Evolutionary conservation across 2,329 filamentous ascomycete genomes (phyloP).

Genomic region (Colletotrichum caudatum): DNA sequence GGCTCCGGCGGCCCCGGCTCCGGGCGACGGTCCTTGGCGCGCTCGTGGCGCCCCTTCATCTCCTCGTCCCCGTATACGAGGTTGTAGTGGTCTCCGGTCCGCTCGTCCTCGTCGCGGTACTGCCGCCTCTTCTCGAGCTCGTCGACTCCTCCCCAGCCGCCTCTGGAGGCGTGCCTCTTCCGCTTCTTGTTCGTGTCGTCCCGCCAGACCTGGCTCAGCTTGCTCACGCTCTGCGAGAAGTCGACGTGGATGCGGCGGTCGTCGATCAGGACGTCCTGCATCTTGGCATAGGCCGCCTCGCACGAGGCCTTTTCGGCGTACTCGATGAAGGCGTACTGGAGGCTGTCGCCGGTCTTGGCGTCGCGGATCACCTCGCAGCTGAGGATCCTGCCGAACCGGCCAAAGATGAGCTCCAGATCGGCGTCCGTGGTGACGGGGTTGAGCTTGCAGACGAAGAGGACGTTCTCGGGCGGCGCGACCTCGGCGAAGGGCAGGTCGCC

Average conservation of each 20-base stretch:
- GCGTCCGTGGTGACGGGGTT: constrained; percentile 97
- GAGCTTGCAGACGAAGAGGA: constrained; percentile 97
- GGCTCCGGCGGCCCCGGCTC: constrained; percentile 25
- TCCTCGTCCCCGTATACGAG: constrained; percentile 87
- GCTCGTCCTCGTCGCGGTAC: constrained; percentile 76
- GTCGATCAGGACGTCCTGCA: constrained; percentile 97
- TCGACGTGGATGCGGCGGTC: constrained; percentile 98
- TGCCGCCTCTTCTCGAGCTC: constrained; percentile 91
- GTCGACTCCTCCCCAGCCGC: constrained; percentile 91
- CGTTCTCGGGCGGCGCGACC: constrained; percentile 96
- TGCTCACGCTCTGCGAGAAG: constrained; percentile 94
- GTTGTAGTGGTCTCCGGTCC: constrained; percentile 68
- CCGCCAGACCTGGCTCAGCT: constrained; percentile 90
- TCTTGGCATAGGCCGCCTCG: constrained; percentile 97
- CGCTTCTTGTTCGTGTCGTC: constrained; percentile 87
- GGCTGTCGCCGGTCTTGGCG: constrained; percentile 90
- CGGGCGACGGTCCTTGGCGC: constrained; percentile 49
- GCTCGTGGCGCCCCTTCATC: constrained; percentile 64
- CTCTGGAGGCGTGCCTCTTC: constrained; percentile 62
- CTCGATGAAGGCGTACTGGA: constrained; percentile 98
- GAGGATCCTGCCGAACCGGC: constrained; percentile 93
- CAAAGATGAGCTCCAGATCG: constrained; percentile 95
- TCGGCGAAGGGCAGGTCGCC: constrained; percentile 97
- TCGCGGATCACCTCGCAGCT: constrained; percentile 97
- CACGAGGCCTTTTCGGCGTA: constrained; percentile 93